Conservation (phyloP, 306 rosid genomes). For the Lathyrus aphaca region DNA sequence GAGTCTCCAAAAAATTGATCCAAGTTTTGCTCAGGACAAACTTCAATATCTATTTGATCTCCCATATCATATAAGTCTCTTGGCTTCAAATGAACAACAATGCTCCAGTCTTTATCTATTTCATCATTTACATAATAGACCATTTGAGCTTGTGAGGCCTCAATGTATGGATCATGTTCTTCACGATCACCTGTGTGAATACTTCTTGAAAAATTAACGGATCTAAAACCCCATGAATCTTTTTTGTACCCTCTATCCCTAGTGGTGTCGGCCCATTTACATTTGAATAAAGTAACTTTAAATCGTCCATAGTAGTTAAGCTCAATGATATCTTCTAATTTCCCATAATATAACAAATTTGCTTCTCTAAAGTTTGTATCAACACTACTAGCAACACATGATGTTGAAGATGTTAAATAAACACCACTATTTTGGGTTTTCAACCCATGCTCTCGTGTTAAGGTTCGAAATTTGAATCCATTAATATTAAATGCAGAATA, state of each 20-base stretch:
- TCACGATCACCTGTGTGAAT: slow-evolving; percentile 2
- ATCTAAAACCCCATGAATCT: neutral
- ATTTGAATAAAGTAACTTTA: neutral
- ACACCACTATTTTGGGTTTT: too few relatives aligned
- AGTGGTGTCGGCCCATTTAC: neutral
- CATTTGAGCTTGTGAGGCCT: slow-evolving; percentile 10
- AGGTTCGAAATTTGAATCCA: too few relatives aligned
- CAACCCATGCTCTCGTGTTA: too few relatives aligned
- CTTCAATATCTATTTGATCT: neutral
- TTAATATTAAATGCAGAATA: too few relatives aligned
- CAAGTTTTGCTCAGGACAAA: too few relatives aligned
- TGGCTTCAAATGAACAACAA: slow-evolving; percentile 11
- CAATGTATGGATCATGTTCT: slow-evolving; percentile 13
- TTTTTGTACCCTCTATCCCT: neutral
- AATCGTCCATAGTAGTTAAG: neutral
- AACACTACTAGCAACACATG: too few relatives aligned
- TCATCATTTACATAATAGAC: slow-evolving; percentile 8
- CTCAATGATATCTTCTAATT: neutral
- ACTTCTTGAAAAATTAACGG: neutral
- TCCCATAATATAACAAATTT: neutral
- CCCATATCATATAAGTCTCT: slow-evolving; percentile 17
- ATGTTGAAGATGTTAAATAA: too few relatives aligned
- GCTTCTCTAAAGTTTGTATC: too few relatives aligned
- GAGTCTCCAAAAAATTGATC: neutral
- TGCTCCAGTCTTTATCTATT: neutral